Evolutionary conservation across 345 rosid species (phyloP), one percentile per base, ranked within the genome.

Genomic region (Luvunga scandens): DNA sequence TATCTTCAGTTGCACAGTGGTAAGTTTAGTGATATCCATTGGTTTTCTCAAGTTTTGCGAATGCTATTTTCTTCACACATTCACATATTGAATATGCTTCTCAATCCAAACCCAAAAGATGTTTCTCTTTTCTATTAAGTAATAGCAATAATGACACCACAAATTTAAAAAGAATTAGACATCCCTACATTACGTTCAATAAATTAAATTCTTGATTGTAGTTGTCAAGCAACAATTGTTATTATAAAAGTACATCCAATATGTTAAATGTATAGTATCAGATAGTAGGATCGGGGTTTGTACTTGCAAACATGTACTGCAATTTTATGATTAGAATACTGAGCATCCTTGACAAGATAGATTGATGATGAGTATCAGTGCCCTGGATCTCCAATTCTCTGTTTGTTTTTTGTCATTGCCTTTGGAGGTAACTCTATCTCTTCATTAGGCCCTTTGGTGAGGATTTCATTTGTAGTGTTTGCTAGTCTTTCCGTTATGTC

Each of bases 1-100:
- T 91, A 85, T 83, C 85, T 91, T 60, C 91, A 94, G 4, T 74
- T 19, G 21, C 75, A 85, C 72, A 21, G 63, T 16, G 94, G 97
- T 89, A 83, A 78, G 82, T 31, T 75, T 39, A 63, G 60, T 71
- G 38, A 36, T 45, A 30, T 45, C 34, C 71, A 4, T 34, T 66
- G 14, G 61, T 27, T 13, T 69, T 80, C 42, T 73, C 56, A 36
- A 31, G 38, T 63, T 76, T 4, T 36, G 53, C 18, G n/a, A 16
- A 34, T 45, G 68, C 77, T 10, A 13, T 50, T 36, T 72, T 66
- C 48, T 77, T 62, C 59, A 4, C 7, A 14, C 5, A 1, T 42
- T 42, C 9, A 19, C 53, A 78, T n/a, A 45, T 70, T 19, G 24
- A 16, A 18, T 66, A 7, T 56, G 18, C 53, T 30, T 71, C 65